Conservation (phyloP, 1,284 basidiomycete genomes). For the Rhodofomes roseus region DNA sequence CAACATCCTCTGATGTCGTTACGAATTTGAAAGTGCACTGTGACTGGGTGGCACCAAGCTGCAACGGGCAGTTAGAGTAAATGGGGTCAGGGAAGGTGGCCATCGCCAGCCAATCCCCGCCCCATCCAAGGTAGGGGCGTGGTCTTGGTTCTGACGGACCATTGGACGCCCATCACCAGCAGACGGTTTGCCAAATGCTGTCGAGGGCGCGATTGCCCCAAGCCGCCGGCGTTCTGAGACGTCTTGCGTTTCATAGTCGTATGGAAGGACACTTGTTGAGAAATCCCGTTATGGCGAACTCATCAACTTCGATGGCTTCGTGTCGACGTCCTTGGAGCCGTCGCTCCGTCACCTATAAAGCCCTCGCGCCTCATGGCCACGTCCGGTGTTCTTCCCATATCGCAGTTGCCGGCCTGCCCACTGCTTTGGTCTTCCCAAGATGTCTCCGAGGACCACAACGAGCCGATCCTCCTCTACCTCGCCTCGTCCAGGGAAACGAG, state of each 20-base stretch:
- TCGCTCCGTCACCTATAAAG: constrained; percentile 11
- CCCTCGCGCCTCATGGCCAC: constrained; percentile 10
- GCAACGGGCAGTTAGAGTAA: not conserved
- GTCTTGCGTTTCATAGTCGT: not conserved
- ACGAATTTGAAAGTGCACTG: not conserved
- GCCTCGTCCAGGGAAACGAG: constrained; percentile 20
- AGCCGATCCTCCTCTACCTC: constrained; percentile 19
- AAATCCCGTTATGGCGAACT: constrained; percentile 20
- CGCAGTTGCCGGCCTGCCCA: constrained; percentile 8
- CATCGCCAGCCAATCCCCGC: constrained; percentile 6
- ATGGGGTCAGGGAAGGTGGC: constrained; percentile 3
- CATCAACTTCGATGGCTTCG: constrained; percentile 12
- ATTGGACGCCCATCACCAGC: not conserved
- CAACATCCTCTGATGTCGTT: not conserved
- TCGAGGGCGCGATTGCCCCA: not conserved
- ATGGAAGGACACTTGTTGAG: not conserved
- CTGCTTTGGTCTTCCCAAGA: constrained; percentile 19
- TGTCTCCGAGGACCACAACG: constrained; percentile 43
- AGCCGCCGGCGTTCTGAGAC: constrained; percentile 4
- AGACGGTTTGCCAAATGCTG: not conserved
- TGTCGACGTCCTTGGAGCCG: constrained; percentile 7
- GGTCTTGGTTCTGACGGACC: constrained; percentile 3
- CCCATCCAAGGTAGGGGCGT: not conserved
- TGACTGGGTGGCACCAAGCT: not conserved
- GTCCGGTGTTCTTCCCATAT: constrained; percentile 9